Evolutionary conservation across 2,329 filamentous ascomycete genomes (phyloP).

Genomic region (Plenodomus tracheiphilus): DNA sequence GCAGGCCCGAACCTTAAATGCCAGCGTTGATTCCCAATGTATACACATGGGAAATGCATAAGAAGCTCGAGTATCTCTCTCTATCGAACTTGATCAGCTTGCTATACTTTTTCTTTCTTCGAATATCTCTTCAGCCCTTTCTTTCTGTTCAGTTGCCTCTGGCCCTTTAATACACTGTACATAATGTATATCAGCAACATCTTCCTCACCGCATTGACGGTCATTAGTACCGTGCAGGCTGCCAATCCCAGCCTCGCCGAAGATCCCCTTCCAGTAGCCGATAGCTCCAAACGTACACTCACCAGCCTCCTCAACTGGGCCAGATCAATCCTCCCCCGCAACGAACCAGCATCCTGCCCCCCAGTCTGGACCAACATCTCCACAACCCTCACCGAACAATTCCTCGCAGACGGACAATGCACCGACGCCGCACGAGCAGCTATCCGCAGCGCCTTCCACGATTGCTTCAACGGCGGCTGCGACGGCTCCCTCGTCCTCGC

Average conservation of each 20-base stretch:
- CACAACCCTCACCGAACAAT: slow-evolving; percentile 35
- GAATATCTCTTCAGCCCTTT: slow-evolving; percentile 4
- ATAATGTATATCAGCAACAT: slow-evolving; percentile 42
- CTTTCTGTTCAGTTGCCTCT: slow-evolving; percentile 8
- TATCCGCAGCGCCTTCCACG: slow-evolving; percentile 41
- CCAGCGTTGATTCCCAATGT: slow-evolving; percentile 16
- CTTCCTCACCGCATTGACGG: slow-evolving; percentile 29
- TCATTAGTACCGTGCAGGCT: slow-evolving; percentile 29
- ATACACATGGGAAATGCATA: too few relatives aligned
- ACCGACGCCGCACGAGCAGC: slow-evolving; percentile 42
- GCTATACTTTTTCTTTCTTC: background rate
- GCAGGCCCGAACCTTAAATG: slow-evolving; percentile 9
- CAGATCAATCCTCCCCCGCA: slow-evolving; percentile 7
- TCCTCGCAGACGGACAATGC: slow-evolving; percentile 39
- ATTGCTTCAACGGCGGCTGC: slow-evolving; percentile 43
- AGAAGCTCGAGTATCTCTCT: too few relatives aligned
- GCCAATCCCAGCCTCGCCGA: slow-evolving; percentile 18
- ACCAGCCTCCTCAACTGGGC: slow-evolving; percentile 10
- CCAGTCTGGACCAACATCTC: slow-evolving; percentile 40
- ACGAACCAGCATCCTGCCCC: slow-evolving; percentile 24
- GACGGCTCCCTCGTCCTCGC: slow-evolving; percentile 44
- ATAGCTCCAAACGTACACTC: slow-evolving; percentile 22
- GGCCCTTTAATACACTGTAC: slow-evolving; percentile 5
- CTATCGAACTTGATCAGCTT: too few relatives aligned
- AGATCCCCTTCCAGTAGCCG: slow-evolving; percentile 12